These are phyloP conservation scores for Blastobotrys serpentis DNA, from an alignment of 1,139 yeast species.

Conservation along the genomic window DNA sequence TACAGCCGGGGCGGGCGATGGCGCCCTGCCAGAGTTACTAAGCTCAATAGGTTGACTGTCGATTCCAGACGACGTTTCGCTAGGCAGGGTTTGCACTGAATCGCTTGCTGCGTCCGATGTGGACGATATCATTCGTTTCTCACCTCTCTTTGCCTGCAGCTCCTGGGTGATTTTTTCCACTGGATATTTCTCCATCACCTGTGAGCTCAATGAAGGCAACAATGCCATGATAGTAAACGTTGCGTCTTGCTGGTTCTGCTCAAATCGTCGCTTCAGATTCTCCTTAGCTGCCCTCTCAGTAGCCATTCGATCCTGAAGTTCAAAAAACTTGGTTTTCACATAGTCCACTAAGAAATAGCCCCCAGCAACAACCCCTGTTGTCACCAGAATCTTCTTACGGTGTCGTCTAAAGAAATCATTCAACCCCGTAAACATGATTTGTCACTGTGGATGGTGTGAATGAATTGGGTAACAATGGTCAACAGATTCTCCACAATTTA, in stretches of 20 bases:
- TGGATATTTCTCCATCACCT: conserved; percentile 60
- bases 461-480: conserved; percentile 1
- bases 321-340: conserved; percentile 58
- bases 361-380: conserved; percentile 58
- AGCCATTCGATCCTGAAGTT: conserved; percentile 64
- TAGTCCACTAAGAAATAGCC: conserved; percentile 60
- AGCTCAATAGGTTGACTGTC: conserved; percentile 16
- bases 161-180: conserved; percentile 75
- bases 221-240: conserved; percentile 80
- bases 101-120: conserved; percentile 19
- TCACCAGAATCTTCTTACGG: conserved; percentile 55
- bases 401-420: conserved; percentile 61
- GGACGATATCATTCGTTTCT: conserved; percentile 29
- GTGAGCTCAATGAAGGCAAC: conserved; percentile 70
- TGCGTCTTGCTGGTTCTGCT: conserved; percentile 91
- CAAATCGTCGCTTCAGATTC: conserved; percentile 62
- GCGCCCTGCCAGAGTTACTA: not conserved
- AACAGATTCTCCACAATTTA: not conserved
- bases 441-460: no score
- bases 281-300: conserved; percentile 80
- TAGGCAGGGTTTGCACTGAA: conserved; percentile 22
- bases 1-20: conserved; percentile 12
- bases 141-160: conserved; percentile 58
- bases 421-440: conserved; percentile 43
- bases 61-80: conserved; percentile 12